Base-by-base conservation (phyloP, 306 rosid species). In the Carpinus viminea region DNA sequence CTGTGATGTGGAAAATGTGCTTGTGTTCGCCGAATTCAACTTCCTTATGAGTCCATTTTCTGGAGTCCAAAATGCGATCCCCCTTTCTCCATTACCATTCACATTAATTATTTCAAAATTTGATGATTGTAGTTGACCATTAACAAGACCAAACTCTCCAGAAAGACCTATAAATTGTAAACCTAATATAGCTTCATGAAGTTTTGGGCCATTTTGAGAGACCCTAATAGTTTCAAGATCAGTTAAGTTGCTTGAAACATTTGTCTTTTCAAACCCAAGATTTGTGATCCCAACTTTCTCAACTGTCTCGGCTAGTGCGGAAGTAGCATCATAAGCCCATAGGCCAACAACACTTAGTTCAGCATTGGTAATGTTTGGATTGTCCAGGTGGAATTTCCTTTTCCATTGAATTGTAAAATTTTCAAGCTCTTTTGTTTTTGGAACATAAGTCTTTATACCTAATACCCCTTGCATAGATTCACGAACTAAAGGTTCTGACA, bases 291-390 rank as follows among this genome's bases (percentile, higher is more conserved):
- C 85, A 65, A 71, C 85, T 26, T 86, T 73, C 75, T 92, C 92
- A 7, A 83, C 65, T 4, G 95, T 89, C 85, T 53, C 86, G 15
- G 96, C 91, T 34, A 92, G 51, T 36, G 97, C 92, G 11, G 78
- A 80, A 54, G 83, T 78, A 7, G 96, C 78, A 73, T 92, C 93
- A 48, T 92, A 75, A 16, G 95, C 97, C 97, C 92, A 89, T 8
- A 80, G 4, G 4, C 93, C 91, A 24, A 71, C 78, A 20, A 73
- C 78, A 48, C 77, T 74, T 53, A 86, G 70, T 46, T 83, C 46
- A 3, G 59, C 74, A n/a, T 87, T 24, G 18, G 51, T 53, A 46
- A 80, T 68, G 0, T 15, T 4, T 9, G 83, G 88, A 56, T 89
- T 69, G 5, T 91, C 86, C 0, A 2, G 24, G 2, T 72, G 17